Base-by-base conservation (phyloP, 2,329 filamentous ascomycete genomes). In the Paecilomyces variotii region DNA sequence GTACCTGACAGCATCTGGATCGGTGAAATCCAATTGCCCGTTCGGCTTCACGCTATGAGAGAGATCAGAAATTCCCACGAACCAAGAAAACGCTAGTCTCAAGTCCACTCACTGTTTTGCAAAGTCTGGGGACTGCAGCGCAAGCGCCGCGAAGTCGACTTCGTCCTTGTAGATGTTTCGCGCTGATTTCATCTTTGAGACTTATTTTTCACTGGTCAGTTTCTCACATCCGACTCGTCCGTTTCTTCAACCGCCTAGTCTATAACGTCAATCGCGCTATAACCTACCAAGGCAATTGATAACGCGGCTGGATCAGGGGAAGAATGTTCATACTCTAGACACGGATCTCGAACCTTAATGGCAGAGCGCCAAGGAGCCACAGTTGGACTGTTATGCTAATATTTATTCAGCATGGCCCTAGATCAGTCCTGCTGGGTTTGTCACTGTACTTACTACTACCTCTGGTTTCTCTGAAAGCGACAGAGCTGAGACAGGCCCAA, bases 1-100 rank as follows among this genome's bases (percentile, higher is more conserved):
- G 65, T 86, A 91, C 84, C 88, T 84, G 7, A 96, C 84, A 25
- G 90, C 85, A 55, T 81, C 77, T 3, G 92, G 88, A 67, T 96
- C 83, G 56, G 84, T 87, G 67, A 97, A 97, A 74, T 97, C 86
- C 27, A 96, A 79, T 63, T 87, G 84, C 7, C 79, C 80, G 60
- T 82, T 82, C 55, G 73, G 62, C 64, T 79, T 83, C 32, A 84
- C 67, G 59, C 81, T 83, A 62, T 2, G 25, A 14, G 25, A 26
- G 19, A 26, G n/a, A 39, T 67, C 39, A 66, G 64, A 19, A 3
- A 54, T 26, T 10, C 12, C 12, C 19, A 24, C 14, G 30, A 54
- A 28, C 27, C 32, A 28, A 49, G 45, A 27, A 52, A 26, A 27
- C 12, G 19, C 9, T 26, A 25, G 28, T 11, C 14, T 27, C 27